These are phyloP conservation scores for Castanea sativa DNA, from an alignment of 306 rosid genomes.

Conservation along the genomic window DNA sequence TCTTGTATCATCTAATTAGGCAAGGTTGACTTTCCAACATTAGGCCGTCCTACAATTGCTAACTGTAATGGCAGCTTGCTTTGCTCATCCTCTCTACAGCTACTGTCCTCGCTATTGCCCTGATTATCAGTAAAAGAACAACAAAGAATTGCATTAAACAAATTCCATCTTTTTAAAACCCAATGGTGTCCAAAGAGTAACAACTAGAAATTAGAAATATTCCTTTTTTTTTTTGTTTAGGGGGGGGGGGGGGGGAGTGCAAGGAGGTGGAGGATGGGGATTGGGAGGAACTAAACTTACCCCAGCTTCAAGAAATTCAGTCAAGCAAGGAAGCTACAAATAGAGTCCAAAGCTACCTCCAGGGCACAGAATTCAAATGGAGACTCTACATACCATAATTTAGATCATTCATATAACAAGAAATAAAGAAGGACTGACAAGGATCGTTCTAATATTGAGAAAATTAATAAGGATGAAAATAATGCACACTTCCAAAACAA, in stretches of 20 bases:
- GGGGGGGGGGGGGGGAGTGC: too few species aligned
- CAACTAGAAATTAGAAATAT: neutral
- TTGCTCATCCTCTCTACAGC: constrained; percentile 48
- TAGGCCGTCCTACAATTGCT: constrained; percentile 96
- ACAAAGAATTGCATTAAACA: neutral
- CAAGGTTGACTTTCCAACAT: constrained; percentile 94
- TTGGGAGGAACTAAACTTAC: constrained; percentile 41
- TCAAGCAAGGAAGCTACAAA: too few species aligned
- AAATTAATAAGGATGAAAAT: too few species aligned
- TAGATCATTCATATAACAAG: too few species aligned
- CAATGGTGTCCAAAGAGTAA: constrained; percentile 16
- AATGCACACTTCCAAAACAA: too few species aligned
- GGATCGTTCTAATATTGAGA: too few species aligned
- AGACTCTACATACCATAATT: too few species aligned
- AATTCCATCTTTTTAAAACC: constrained; percentile 14
- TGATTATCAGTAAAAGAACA: neutral
- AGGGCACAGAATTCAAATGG: too few species aligned
- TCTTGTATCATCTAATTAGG: constrained; percentile 76
- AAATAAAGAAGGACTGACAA: too few species aligned
- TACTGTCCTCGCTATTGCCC: constrained; percentile 34
- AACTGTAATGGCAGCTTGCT: constrained; percentile 76
- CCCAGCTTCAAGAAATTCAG: constrained; percentile 83
- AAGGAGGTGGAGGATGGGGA: neutral
- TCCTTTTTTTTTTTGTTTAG: neutral
- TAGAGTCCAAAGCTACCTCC: too few species aligned